A percentile compares a stretch with the other conserved stretches of the same genome.
These are phyloP conservation scores for Backusella parvicylindrica DNA, from an alignment of 192 early-diverging fungal species.

Conservation along the genomic window DNA sequence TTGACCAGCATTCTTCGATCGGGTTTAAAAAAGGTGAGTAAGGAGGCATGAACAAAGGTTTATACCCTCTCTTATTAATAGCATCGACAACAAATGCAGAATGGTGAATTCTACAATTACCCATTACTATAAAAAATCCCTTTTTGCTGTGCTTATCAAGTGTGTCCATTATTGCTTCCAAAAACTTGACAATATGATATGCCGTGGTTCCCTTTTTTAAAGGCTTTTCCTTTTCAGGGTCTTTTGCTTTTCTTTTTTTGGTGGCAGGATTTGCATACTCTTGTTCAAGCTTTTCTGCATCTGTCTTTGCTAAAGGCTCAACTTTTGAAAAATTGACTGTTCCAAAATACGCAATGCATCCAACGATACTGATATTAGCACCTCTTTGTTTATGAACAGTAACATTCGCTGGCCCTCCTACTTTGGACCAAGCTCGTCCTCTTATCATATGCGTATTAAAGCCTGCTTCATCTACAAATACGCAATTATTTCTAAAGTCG, in stretches of 20 bases:
- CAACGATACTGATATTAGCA: neutral
- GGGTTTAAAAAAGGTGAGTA: too few relatives aligned
- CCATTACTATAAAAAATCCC: too few relatives aligned
- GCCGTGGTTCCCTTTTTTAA: neutral
- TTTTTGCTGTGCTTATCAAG: too few relatives aligned
- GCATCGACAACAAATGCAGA: too few relatives aligned
- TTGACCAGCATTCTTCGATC: too few relatives aligned
- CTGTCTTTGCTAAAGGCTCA: neutral
- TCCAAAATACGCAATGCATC: neutral
- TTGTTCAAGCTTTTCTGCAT: neutral
- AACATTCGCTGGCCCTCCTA: neutral
- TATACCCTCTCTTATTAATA: too few relatives aligned
- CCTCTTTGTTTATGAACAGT: neutral
- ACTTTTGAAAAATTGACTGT: neutral
- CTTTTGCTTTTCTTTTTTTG: neutral
- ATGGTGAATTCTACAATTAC: too few relatives aligned
- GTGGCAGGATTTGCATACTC: neutral
- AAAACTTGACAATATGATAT: too few relatives aligned
- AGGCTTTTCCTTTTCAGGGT: neutral
- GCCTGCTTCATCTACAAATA: neutral
- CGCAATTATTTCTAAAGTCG: neutral
- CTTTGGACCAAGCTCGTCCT: neutral
- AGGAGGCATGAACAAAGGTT: too few relatives aligned
- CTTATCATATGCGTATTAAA: conserved; percentile 2
- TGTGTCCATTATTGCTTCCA: too few relatives aligned